A percentile compares a stretch with the other conserved stretches of the same genome.
Conservation (phyloP, 306 rosid genomes). For the Amphicarpaea edgeworthii region DNA sequence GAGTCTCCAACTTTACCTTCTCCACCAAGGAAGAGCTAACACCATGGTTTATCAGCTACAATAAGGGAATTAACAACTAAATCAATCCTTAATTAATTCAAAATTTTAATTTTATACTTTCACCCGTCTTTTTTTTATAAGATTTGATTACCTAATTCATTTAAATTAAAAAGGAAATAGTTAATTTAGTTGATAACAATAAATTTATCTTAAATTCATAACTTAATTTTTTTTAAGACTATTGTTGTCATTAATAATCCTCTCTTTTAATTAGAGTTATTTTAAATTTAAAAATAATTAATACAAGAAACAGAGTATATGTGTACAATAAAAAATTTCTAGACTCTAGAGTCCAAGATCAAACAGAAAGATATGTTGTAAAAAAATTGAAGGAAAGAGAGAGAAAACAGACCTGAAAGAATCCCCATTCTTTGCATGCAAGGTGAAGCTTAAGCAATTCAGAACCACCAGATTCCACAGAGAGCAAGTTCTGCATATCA, state of each 20-base stretch:
- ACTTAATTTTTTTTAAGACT: no score
- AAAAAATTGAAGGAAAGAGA: neutral
- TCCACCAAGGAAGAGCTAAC: conserved; percentile 38
- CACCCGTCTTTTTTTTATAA: no score
- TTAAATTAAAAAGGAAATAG: no score
- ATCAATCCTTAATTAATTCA: neutral
- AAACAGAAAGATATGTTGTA: neutral
- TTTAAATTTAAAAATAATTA: no score
- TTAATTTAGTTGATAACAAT: no score
- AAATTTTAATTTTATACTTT: neutral
- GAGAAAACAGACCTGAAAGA: conserved; percentile 44
- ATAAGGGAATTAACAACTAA: neutral
- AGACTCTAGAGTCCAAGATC: neutral
- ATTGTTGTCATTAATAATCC: no score
- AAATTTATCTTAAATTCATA: no score
- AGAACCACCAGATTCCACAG: conserved; percentile 25
- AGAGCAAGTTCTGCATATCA: conserved; percentile 37
- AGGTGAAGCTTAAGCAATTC: conserved; percentile 54
- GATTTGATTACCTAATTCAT: no score
- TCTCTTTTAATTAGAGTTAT: no score
- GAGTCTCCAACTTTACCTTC: no score
- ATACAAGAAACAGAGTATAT: no score
- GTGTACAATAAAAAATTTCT: neutral
- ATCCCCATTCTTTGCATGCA: conserved; percentile 55
- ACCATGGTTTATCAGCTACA: conserved; percentile 64